Conservation (phyloP, 768 basidiomycete species). For the Atractiella rhizophila region DNA sequence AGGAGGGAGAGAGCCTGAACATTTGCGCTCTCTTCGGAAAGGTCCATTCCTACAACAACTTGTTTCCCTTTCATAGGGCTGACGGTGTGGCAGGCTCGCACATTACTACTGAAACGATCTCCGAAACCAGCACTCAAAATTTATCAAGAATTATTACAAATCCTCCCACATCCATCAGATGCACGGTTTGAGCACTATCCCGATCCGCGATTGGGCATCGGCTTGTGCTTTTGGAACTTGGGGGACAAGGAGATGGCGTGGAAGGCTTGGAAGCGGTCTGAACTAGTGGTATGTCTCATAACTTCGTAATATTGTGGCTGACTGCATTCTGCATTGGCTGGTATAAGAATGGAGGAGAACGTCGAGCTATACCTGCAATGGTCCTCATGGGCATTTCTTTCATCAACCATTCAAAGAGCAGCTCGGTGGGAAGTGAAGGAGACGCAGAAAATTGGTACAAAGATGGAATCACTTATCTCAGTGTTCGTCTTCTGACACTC, state of each 20-base stretch:
- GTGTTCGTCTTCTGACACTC: neutral
- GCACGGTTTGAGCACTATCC: slow-evolving; percentile 56
- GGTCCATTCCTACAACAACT: slow-evolving; percentile 23
- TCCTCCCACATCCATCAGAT: slow-evolving; percentile 34
- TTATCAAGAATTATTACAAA: slow-evolving; percentile 59
- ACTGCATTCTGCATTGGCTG: neutral
- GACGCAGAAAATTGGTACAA: no score
- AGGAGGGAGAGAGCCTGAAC: slow-evolving; percentile 66
- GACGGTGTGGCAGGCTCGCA: slow-evolving; percentile 36
- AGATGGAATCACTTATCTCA: no score
- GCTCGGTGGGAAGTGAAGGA: no score
- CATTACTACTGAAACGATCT: slow-evolving; percentile 54
- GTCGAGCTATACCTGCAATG: no score
- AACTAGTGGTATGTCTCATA: slow-evolving; percentile 32
- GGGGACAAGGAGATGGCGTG: slow-evolving; percentile 58
- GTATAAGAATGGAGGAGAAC: slow-evolving; percentile 38
- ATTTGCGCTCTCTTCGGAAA: slow-evolving; percentile 68
- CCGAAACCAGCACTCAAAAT: slow-evolving; percentile 49
- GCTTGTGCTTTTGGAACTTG: slow-evolving; percentile 74
- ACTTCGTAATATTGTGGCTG: neutral
- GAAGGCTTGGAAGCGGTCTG: slow-evolving; percentile 67
- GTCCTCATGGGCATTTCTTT: no score
- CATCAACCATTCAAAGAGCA: no score
- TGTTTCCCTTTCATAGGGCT: neutral
- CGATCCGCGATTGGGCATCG: slow-evolving; percentile 86